A percentile compares a stretch with the other conserved stretches of the same genome.
phyloP scores from a whole-genome alignment of 2,329 filamentous ascomycete genomes.

The Sclerotinia sclerotiorum region DNA sequence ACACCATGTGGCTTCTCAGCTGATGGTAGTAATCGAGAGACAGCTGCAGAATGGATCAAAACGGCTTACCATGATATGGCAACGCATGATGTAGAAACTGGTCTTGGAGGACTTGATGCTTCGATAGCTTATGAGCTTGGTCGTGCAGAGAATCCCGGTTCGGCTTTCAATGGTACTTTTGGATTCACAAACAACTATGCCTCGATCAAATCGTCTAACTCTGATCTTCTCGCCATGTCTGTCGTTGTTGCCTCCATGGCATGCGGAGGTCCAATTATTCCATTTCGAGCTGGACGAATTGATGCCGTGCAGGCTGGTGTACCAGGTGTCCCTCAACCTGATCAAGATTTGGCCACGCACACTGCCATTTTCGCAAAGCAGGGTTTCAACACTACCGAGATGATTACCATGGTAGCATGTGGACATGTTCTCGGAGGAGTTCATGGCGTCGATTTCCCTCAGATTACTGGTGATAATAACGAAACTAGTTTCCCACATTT shows the following conservation, averaged over 20 bases:
- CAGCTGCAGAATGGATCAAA: conserved; percentile 57
- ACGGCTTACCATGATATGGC: conserved; percentile 62
- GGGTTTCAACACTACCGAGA: conserved; percentile 32
- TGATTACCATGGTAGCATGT: conserved; percentile 29
- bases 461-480: neutral
- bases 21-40: neutral
- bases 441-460: conserved; percentile 24
- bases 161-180: conserved; percentile 33
- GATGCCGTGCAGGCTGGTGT: conserved; percentile 32
- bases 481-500: neutral
- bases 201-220: conserved; percentile 16
- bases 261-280: conserved; percentile 18
- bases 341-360: conserved; percentile 24
- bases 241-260: neutral
- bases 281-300: conserved; percentile 30
- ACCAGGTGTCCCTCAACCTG: conserved; percentile 29
- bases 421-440: conserved; percentile 31
- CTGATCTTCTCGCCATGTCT: conserved; percentile 29
- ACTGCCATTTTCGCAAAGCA: conserved; percentile 29
- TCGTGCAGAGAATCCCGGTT: conserved; percentile 49
- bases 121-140: conserved; percentile 28
- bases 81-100: conserved; percentile 46
- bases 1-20: conserved; percentile 5
- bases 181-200: neutral
- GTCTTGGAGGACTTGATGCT: conserved; percentile 55